Conservation (phyloP, 352 stramenopile species). For the Phytophthora sp. region DNA sequence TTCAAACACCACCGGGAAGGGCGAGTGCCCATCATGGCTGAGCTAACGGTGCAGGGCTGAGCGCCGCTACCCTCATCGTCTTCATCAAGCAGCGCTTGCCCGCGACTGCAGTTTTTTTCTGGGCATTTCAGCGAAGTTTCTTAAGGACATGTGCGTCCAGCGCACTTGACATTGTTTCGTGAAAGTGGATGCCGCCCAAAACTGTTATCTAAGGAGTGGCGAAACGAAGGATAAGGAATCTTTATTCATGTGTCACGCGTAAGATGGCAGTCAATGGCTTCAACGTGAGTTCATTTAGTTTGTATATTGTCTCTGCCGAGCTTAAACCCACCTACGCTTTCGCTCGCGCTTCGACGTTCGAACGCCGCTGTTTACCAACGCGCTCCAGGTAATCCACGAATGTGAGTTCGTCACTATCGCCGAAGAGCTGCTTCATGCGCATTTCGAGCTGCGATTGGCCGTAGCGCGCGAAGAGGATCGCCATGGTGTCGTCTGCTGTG, state of each 20-base stretch:
- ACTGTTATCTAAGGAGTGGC: too few species aligned
- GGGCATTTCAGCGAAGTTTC: constrained; percentile 1
- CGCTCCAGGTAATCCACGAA: constrained; percentile 86
- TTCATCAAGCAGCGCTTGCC: too few species aligned
- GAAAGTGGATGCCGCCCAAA: too few species aligned
- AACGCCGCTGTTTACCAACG: constrained; percentile 74
- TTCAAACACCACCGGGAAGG: constrained; percentile 25
- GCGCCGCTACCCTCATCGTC: not conserved
- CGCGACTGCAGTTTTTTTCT: constrained; percentile 1
- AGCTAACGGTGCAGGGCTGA: not conserved
- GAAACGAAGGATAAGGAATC: too few species aligned
- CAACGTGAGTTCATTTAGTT: not conserved
- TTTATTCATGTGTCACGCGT: not conserved
- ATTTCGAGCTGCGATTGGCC: constrained; percentile 89
- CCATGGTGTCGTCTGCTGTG: constrained; percentile 98
- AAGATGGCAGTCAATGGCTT: not conserved
- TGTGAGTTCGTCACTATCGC: constrained; percentile 81
- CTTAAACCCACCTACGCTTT: constrained; percentile 41
- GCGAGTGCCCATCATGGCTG: not conserved
- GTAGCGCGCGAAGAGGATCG: constrained; percentile 96
- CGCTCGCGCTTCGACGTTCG: constrained; percentile 57
- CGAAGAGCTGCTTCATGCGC: constrained; percentile 92
- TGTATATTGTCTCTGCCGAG: constrained; percentile 19
- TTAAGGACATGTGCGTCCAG: constrained; percentile 8
- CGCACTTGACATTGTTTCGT: constrained; percentile 1